Base-by-base conservation (phyloP, 176 grass and related monocot species). In the Oryza brachyantha region DNA sequence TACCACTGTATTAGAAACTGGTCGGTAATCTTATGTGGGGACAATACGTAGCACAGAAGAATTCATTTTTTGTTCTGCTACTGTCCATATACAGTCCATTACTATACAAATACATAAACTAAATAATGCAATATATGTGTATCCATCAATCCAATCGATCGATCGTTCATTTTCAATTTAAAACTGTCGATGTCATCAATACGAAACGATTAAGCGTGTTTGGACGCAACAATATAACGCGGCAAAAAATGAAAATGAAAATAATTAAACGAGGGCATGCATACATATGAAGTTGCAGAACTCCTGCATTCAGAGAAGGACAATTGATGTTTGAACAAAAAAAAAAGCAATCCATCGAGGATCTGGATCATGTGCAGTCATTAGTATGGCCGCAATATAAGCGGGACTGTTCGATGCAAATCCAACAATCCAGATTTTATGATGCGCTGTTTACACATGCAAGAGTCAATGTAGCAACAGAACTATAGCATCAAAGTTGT, bases 101-200 rank as follows among this genome's bases (percentile, higher is more conserved):
- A 70, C 60, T 57, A 36, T 61, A 29, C 8, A 57, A 57, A 57
- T 57, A n/a, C 52, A 57, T 21, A 38, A 55, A 46, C 22, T 43
- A 64, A 68, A n/a, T n/a, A n/a, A 32, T 32, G 31, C 4, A 32
- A 4, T 32, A 32, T 32, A 4, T 7, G 5, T 22, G 2, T 9
- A 42, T 68, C 36, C 25, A 75, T 83, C 70, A 41, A 67, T 67
- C 71, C 28, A 66, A 66, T 66, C 34, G 3, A 54, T 36, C 28
- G 58, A 66, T 66, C 34, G 3, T 65, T 36, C 11, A 52, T 52
- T 66, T 8, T 78, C 26, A 16, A 31, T 7, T 78, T 54, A 19
- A 35, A 63, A 55, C 63, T n/a, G 54, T 25, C 27, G 14, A 25
- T 34, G 3, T 70, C 4, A 71, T 25, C 8, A n/a, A n/a, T 19